Evolutionary conservation across 306 rosid genomes (phyloP).

Genomic region (Hippophae gyantsensis): DNA sequence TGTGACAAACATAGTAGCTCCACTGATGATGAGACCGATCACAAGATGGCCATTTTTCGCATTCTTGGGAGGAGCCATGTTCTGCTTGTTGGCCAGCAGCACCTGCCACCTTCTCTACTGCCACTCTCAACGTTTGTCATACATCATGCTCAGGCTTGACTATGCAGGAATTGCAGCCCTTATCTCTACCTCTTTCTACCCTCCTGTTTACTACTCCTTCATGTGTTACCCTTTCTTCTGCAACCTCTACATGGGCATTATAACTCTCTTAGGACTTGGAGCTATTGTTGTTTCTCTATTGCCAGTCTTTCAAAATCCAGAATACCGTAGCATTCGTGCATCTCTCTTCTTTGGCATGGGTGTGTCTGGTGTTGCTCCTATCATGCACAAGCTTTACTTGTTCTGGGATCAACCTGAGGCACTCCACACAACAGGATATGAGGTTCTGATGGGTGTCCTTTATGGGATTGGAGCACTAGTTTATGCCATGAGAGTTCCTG

Average conservation of each 20-base stretch:
- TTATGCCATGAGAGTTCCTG: constrained; percentile 88
- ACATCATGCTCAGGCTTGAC: constrained; percentile 89
- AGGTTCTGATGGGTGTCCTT: constrained; percentile 69
- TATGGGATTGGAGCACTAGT: constrained; percentile 82
- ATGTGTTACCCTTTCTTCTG: constrained; percentile 94
- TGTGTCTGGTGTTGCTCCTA: constrained; percentile 59
- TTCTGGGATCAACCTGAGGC: constrained; percentile 88
- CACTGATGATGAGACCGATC: constrained; percentile 70
- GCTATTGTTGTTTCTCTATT: constrained; percentile 63
- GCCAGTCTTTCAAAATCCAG: constrained; percentile 78
- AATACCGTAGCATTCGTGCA: constrained; percentile 67
- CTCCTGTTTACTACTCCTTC: constrained; percentile 92
- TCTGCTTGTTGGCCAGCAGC: constrained; percentile 91
- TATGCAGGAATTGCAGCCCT: constrained; percentile 97
- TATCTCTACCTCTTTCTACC: constrained; percentile 85
- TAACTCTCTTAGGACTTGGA: constrained; percentile 63
- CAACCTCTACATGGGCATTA: constrained; percentile 73
- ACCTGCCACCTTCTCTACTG: constrained; percentile 91
- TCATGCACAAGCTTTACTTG: constrained; percentile 69
- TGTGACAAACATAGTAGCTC: constrained; percentile 66
- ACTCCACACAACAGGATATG: constrained; percentile 78
- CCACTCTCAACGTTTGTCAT: constrained; percentile 74
- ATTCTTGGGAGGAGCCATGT: constrained; percentile 94
- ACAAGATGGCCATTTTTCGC: constrained; percentile 92
- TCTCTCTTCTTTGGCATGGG: constrained; percentile 87